phyloP scores from a whole-genome alignment of 2,329 filamentous ascomycete species.

The Graphilbum ipis-grandicollis region DNA sequence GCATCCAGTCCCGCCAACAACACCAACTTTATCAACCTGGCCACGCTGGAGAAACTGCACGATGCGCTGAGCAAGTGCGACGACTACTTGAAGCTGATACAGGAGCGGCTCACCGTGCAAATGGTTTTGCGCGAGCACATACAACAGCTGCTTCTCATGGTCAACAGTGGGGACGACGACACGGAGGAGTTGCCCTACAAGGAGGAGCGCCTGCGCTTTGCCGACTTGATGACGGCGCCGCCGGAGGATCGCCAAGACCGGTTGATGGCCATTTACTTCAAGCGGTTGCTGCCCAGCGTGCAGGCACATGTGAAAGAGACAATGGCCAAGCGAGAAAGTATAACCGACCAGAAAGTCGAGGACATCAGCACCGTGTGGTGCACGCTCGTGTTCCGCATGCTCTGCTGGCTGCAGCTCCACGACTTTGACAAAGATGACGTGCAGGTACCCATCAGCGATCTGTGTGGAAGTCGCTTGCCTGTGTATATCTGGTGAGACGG shows the following conservation, averaged over 20 bases:
- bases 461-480: constrained; percentile 35
- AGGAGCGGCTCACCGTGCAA: constrained; percentile 18
- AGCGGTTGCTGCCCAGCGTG: constrained; percentile 23
- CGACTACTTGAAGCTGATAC: constrained; percentile 22
- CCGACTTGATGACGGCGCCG: constrained; percentile 26
- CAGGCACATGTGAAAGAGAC: no score
- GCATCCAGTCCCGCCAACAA: background rate
- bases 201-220: constrained; percentile 19
- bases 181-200: no score
- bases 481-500: constrained; percentile 25
- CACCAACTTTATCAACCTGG: constrained; percentile 14
- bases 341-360: background rate
- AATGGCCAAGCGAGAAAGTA: no score
- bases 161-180: constrained; percentile 23
- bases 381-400: constrained; percentile 36
- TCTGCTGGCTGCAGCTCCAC: constrained; percentile 40
- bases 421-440: constrained; percentile 37
- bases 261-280: constrained; percentile 36
- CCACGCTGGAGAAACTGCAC: constrained; percentile 21
- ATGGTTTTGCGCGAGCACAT: constrained; percentile 31
- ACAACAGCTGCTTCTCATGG: constrained; percentile 27
- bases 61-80: constrained; percentile 24
- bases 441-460: constrained; percentile 33
- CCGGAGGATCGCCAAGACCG: constrained; percentile 30
- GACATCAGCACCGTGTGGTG: constrained; percentile 30